Conservation (phyloP, 1,284 basidiomycete species). For the Cutaneotrichosporon arboriforme region DNA sequence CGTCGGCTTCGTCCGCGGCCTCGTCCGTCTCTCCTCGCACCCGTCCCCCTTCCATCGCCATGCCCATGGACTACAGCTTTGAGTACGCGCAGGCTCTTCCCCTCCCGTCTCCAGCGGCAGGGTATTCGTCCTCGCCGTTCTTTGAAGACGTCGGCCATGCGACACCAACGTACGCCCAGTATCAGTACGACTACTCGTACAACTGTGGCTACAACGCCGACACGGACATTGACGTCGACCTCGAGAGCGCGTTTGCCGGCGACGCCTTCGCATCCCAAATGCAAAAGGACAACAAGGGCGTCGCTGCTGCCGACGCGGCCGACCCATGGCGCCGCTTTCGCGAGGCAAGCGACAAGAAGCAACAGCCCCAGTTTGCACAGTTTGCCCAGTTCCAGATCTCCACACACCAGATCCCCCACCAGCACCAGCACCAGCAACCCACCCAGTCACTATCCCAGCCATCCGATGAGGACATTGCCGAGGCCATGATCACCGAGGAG, state of each 20-base stretch:
- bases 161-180: not conserved
- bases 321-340: constrained; percentile 1
- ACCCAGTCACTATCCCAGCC: not conserved
- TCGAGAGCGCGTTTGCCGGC: constrained; percentile 16
- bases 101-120: constrained; percentile 6
- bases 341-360: not conserved
- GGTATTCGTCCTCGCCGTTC: not conserved
- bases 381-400: not conserved
- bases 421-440: not conserved
- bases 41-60: constrained; percentile 2
- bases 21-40: not conserved
- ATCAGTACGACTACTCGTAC: constrained; percentile 1
- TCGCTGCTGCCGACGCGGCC: not conserved
- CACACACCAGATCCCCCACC: not conserved
- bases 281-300: too few relatives aligned
- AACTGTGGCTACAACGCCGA: not conserved
- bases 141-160: not conserved
- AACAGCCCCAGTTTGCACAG: not conserved
- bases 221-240: constrained; percentile 9
- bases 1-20: not conserved
- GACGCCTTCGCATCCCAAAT: constrained; percentile 14
- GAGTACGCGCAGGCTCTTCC: constrained; percentile 5
- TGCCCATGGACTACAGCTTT: not conserved
- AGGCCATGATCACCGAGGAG: constrained; percentile 2
- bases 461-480: not conserved